Evolutionary conservation across 208 protist species (phyloP).

Genomic region (Leishmania guyanensis): DNA sequence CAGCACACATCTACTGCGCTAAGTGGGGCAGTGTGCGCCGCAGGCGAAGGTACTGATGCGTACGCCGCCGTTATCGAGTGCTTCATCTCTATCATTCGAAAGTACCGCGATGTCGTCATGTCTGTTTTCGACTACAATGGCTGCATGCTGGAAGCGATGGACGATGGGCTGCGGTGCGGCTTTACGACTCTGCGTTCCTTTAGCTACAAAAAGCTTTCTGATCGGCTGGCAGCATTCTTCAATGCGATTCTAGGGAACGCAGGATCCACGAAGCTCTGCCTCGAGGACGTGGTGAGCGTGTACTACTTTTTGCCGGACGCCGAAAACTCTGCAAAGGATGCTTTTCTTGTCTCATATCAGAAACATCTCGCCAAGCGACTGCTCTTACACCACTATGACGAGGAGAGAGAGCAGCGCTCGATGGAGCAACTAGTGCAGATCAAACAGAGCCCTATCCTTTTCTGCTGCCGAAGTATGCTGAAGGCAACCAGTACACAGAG

Average conservation of each 20-base stretch:
- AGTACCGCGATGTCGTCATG: constrained; percentile 25
- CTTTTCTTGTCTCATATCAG: constrained; percentile 40
- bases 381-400: constrained; percentile 34
- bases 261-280: constrained; percentile 21
- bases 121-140: constrained; percentile 39
- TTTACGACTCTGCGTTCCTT: constrained; percentile 20
- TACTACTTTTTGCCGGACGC: constrained; percentile 56
- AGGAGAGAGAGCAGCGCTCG: constrained; percentile 27
- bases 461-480: constrained; percentile 54
- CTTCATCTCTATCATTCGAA: constrained; percentile 25
- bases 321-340: constrained; percentile 38
- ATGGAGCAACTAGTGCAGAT: constrained; percentile 42
- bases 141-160: constrained; percentile 46
- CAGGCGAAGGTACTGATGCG: constrained; percentile 8
- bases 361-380: constrained; percentile 40
- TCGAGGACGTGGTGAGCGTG: constrained; percentile 48
- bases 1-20: constrained; percentile 17
- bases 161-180: constrained; percentile 36
- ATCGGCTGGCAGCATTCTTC: constrained; percentile 27
- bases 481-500: constrained; percentile 21
- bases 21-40: constrained; percentile 3
- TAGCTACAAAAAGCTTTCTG: constrained; percentile 33
- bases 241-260: constrained; percentile 15
- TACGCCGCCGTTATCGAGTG: constrained; percentile 24
- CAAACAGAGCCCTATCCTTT: constrained; percentile 47